These are phyloP conservation scores for Fagopyrum tataricum DNA, from an alignment of 148 eudicot genomes.

Conservation along the genomic window DNA sequence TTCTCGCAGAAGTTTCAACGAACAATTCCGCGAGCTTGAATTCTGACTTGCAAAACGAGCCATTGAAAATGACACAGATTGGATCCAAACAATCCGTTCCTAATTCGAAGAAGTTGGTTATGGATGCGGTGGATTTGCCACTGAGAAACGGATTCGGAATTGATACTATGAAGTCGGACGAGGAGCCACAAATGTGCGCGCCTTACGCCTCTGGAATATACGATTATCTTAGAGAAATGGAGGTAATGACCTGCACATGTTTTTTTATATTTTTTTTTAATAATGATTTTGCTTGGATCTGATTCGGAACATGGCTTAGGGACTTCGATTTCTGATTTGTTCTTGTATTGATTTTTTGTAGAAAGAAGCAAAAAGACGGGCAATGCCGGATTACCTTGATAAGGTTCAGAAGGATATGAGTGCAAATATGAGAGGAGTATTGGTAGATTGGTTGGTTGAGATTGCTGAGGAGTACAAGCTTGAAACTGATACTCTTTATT, in stretches of 20 bases:
- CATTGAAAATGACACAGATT: constrained; percentile 18
- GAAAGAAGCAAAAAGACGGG: constrained; percentile 42
- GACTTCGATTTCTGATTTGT: neutral
- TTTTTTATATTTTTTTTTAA: neutral
- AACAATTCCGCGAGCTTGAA: constrained; percentile 13
- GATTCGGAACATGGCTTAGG: neutral
- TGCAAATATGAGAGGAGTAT: constrained; percentile 35
- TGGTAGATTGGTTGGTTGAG: constrained; percentile 60
- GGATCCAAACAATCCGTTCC: constrained; percentile 12
- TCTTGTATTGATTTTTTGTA: constrained; percentile 14
- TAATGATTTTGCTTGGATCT: neutral
- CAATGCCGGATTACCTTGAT: constrained; percentile 38
- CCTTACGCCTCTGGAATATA: constrained; percentile 59
- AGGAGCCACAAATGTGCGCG: constrained; percentile 71
- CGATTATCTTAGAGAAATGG: constrained; percentile 64
- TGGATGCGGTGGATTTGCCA: constrained; percentile 11
- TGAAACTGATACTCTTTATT: constrained; percentile 47
- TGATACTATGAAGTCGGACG: constrained; percentile 19
- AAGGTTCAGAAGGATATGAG: constrained; percentile 46
- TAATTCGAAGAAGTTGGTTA: constrained; percentile 15
- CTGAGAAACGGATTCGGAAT: constrained; percentile 8
- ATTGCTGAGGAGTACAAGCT: constrained; percentile 58
- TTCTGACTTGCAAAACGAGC: neutral
- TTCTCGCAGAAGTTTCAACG: constrained; percentile 54
- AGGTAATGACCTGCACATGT: constrained; percentile 31